Evolutionary conservation across 345 rosid species (phyloP), one percentile per base, ranked within the genome.

Genomic region (Xanthoceras sorbifolium): DNA sequence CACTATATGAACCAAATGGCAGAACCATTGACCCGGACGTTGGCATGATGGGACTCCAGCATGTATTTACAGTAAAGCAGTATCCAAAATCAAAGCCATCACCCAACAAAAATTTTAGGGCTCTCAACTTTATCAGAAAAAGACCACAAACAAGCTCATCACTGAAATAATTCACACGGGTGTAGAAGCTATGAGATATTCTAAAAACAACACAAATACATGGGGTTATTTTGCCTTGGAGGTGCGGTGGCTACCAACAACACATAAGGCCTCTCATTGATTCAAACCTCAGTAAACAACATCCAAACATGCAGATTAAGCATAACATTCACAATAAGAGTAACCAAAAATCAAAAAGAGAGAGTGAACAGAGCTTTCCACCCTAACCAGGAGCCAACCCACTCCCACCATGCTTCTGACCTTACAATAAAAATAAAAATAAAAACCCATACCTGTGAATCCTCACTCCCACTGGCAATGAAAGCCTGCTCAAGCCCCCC

Each of bases 391-490:
- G 57, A 40, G 42, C 38, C 52, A 69, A 57, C 46, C 8, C 20
- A 57, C 4, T 12, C 34, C 74, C 42, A 42, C 23, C 11, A 31
- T 32, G 66, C 4, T 64, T 31, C 62, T 48, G 62, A 54, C 25
- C 7, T 36, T 5, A 17, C n/a, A 75, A 65, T 29, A 52, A 36
- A 20, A 44, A 5, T 1, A 17, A 22, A 76, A 44, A 61, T 71
- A 17, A 22, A 76, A 44, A 61, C 66, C 72, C 78, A 59, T 84
- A 89, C 94, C 93, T 86, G 91, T 62, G 94, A 86, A 83, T 91
- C 93, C 84, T 91, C 91, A 50, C 94, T 91, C 28, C 94, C 94
- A 52, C 93, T 87, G 52, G 94, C 94, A 75, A 91, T 73, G 80
- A 89, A 91, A 23, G 92, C 85, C 79, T 91, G 81, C 46, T 80